Evolutionary conservation across 768 basidiomycete genomes (phyloP).

Genomic region (Psilocybe sp.): DNA sequence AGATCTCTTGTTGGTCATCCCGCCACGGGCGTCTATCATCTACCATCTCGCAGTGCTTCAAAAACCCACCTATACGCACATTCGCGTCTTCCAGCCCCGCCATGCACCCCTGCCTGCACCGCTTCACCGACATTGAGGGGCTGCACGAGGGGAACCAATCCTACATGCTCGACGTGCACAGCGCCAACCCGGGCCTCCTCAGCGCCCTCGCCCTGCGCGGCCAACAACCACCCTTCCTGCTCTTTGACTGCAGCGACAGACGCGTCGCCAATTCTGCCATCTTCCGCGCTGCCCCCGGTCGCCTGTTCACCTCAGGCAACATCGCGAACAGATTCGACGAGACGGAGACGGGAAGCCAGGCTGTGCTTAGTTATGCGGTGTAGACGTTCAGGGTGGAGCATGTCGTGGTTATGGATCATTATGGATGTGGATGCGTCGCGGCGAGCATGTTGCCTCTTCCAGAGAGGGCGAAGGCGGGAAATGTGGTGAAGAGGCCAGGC

Average conservation of each 20-base stretch:
- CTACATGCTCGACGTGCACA: no score
- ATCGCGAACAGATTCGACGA: slow-evolving; percentile 31
- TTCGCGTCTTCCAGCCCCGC: no score
- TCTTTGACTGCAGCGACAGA: slow-evolving; percentile 30
- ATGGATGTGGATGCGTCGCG: slow-evolving; percentile 29
- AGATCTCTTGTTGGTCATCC: no score
- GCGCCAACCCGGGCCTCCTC: no score
- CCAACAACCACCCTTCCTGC: slow-evolving; percentile 29
- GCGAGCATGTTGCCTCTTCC: slow-evolving; percentile 21
- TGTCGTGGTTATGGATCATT: slow-evolving; percentile 28
- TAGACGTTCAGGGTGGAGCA: slow-evolving; percentile 25
- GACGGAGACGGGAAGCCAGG: slow-evolving; percentile 22
- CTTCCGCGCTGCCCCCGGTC: slow-evolving; percentile 26
- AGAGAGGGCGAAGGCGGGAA: no score
- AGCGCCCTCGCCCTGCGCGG: slow-evolving; percentile 15
- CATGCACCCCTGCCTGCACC: no score
- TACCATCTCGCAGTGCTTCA: no score
- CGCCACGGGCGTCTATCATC: no score
- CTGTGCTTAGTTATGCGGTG: slow-evolving; percentile 27
- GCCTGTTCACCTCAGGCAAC: slow-evolving; percentile 30
- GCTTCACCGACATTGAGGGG: no score
- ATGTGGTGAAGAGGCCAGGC: no score
- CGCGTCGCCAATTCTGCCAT: slow-evolving; percentile 29
- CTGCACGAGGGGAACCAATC: no score
- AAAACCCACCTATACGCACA: no score